phyloP scores from a whole-genome alignment of 495 filamentous ascomycete genomes.

The Bryoglossum gracile region DNA sequence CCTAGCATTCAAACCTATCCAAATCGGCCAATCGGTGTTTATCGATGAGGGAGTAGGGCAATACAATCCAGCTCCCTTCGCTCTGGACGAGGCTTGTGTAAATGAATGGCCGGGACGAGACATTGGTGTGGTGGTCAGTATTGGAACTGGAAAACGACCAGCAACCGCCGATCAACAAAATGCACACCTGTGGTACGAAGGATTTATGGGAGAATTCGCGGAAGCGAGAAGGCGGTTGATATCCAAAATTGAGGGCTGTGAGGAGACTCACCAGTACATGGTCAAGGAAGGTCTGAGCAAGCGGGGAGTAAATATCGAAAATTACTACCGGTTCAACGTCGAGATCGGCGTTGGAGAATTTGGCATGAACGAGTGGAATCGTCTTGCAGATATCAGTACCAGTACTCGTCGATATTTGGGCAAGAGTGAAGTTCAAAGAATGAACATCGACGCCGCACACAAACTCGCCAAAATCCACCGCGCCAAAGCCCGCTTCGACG shows the following conservation, averaged over 20 bases:
- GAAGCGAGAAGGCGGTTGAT: slow-evolving; percentile 81
- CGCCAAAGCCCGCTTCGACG: slow-evolving; percentile 20
- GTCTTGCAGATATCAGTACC: slow-evolving; percentile 87
- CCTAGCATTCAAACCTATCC: slow-evolving; percentile 91
- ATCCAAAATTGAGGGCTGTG: slow-evolving; percentile 89
- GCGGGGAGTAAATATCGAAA: slow-evolving; percentile 74
- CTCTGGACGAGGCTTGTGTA: slow-evolving; percentile 80
- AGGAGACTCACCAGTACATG: slow-evolving; percentile 83
- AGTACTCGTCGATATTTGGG: slow-evolving; percentile 79
- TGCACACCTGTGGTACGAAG: slow-evolving; percentile 83
- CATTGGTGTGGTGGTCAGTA: slow-evolving; percentile 79
- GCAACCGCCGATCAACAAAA: slow-evolving; percentile 55
- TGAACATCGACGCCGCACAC: slow-evolving; percentile 67
- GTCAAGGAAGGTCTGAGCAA: slow-evolving; percentile 64
- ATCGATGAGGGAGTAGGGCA: slow-evolving; percentile 88
- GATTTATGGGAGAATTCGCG: slow-evolving; percentile 83
- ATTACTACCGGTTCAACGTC: slow-evolving; percentile 96
- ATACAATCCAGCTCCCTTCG: slow-evolving; percentile 81
- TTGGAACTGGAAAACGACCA: slow-evolving; percentile 88
- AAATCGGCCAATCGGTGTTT: slow-evolving; percentile 86
- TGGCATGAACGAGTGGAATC: slow-evolving; percentile 97
- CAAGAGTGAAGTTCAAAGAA: slow-evolving; percentile 61
- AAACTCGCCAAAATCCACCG: slow-evolving; percentile 79
- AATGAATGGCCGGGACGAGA: slow-evolving; percentile 95
- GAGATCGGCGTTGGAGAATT: slow-evolving; percentile 97